A percentile compares a stretch with the other conserved stretches of the same genome.
These are phyloP conservation scores for Musa schizocarpa DNA, from an alignment of 176 grass and related monocot genomes.

Conservation along the genomic window DNA sequence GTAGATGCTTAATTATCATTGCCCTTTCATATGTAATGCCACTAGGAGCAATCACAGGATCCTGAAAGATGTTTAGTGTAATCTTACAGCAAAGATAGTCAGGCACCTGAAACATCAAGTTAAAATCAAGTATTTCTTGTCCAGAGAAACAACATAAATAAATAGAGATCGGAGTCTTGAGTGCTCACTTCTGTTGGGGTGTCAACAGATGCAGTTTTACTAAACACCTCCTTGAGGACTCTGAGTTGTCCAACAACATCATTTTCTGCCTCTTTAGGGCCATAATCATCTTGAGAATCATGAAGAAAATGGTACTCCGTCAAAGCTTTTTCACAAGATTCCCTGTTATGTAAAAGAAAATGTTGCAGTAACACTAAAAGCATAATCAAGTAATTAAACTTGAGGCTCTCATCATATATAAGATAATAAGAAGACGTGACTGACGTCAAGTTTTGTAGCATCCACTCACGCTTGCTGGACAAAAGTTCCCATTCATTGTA, in stretches of 20 bases:
- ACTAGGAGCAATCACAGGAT: slow-evolving; percentile 83
- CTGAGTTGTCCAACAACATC: slow-evolving; percentile 23
- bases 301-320: slow-evolving; percentile 37
- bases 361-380: slow-evolving; percentile 1
- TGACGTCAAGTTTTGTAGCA: slow-evolving; percentile 49
- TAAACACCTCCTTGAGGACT: slow-evolving; percentile 55
- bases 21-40: slow-evolving; percentile 84
- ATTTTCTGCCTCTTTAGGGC: slow-evolving; percentile 22
- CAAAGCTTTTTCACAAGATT: slow-evolving; percentile 68
- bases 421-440: slow-evolving; percentile 5
- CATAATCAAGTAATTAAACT: not conserved
- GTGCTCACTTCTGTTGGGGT: slow-evolving; percentile 50
- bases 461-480: slow-evolving; percentile 32
- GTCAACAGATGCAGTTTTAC: slow-evolving; percentile 42
- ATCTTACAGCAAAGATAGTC: slow-evolving; percentile 96
- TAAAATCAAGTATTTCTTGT: not conserved
- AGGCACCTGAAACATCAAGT: slow-evolving; percentile 47
- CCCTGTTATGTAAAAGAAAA: slow-evolving; percentile 24
- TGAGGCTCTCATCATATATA: slow-evolving; percentile 2
- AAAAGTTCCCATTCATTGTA: slow-evolving; percentile 74
- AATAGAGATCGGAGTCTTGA: not conserved
- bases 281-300: slow-evolving; percentile 24
- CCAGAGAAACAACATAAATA: not conserved
- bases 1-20: slow-evolving; percentile 71
- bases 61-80: slow-evolving; percentile 71